Base-by-base conservation (phyloP, 805 yeast genomes). In the Wickerhamiella dianesei region DNA sequence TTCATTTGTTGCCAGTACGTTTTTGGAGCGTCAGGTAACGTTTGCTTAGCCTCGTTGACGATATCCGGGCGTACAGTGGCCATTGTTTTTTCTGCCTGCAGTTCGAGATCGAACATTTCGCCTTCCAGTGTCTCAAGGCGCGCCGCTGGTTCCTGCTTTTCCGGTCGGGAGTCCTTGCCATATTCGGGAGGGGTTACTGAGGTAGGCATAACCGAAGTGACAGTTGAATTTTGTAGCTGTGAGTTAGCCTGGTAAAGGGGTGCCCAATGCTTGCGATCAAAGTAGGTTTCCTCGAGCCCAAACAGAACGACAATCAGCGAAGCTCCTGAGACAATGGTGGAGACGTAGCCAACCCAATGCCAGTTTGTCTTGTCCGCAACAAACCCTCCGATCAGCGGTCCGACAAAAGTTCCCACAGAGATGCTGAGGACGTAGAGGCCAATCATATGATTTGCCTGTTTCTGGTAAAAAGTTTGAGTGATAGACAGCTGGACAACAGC, bases 381-480 rank as follows among this genome's bases (percentile, higher is more conserved):
- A 55, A 78, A 76, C 16, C 87, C 86, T 17, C 86, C 88, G 52
- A 82, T 71, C 46, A 84, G 64, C 1, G 94, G 94, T 2, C 92
- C 89, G 50, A 84, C 64, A 59, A 79, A 83, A 1, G 88, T 80
- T 47, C 92, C 89, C 13, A 79, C 74, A 32, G 87, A 78, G 3
- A 86, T 78, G 21, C 84, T 78, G 64, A 82, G 57, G 51, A 82
- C 82, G 63, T 83, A 84, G 13, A 79, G 68, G 0, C 92, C 83
- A 61, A 85, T 70, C 9, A 76, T 77, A 22, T 79, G 68, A 44
- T 88, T 86, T 20, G 83, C 68, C 58, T 83, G 87, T 60, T 84
- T 94, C 53, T 78, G 81, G 63, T 71, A 84, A 59, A 75, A 84
- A 59, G 82, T 73, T 59, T 85, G 94, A 2, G 86, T 68, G 21